Evolutionary conservation across 2,329 filamentous ascomycete species (phyloP), one percentile per base, ranked within the genome.

Genomic region (Peltaster fructicola): DNA sequence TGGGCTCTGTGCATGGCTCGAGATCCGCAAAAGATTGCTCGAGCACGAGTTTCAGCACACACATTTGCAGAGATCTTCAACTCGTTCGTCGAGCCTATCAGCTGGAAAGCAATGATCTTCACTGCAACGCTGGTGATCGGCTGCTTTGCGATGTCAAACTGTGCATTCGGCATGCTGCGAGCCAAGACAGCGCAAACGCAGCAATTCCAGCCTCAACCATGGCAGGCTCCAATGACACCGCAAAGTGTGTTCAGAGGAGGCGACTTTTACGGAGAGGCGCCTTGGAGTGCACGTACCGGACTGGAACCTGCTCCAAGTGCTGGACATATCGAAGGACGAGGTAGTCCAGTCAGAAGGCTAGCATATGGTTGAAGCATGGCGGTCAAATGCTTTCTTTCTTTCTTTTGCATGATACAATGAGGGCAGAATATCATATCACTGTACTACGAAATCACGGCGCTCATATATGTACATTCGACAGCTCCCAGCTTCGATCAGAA

Each of bases 31-130:
- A 69, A 70, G 28, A 70, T 92, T 28, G 82, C 79, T 37, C 64
- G 74, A 17, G 75, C 85, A 20, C 75, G 73, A 41, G 70, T 92
- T 18, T 80, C 76, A 10, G 84, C 81, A 4, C 75, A 79, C 43
- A 88, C 84, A 14, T 77, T 93, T 45, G 85, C 85, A 1, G 71
- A 81, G 44, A 91, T 98, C 19, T 74, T 95, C 51, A 93, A 95
- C 47, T 75, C 76, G 41, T 93, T 95, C 48, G 73, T 91, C 4
- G 81, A 91, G 40, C 73, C 79, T 5, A 84, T 95, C 50, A 81
- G 76, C 35, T 75, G 80, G 51, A 93, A 93, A 51, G 67, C 71
- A 7, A 73, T 78, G 61, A 68, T 63, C 45, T 63, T 63, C 44
- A 53, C 53, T 14, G 46, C 52, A 18, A 33, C 59, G 24, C 29